Conservation (phyloP, 129 eudicot genomes). For the Erigeron canadensis region DNA sequence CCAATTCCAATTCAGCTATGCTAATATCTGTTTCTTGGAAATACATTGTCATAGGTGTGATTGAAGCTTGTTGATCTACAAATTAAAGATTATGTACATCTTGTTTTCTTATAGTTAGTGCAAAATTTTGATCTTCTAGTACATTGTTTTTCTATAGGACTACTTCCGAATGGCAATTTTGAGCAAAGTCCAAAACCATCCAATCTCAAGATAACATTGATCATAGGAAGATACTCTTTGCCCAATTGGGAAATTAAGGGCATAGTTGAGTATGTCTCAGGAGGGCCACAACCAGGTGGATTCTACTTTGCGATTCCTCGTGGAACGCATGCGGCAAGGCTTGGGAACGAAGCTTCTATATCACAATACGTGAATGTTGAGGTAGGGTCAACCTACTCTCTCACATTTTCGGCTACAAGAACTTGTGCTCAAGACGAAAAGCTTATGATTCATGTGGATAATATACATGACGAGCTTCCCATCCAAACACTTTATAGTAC, state of each 20-base stretch:
- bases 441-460: constrained; percentile 42
- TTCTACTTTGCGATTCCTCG: constrained; percentile 60
- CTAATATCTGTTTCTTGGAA: no score
- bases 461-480: constrained; percentile 43
- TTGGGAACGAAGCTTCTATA: constrained; percentile 75
- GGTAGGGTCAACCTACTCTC: constrained; percentile 41
- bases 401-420: constrained; percentile 69
- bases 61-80: no score
- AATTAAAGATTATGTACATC: no score
- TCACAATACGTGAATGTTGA: constrained; percentile 45
- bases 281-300: constrained; percentile 68
- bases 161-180: constrained; percentile 61
- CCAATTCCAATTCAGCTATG: no score
- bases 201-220: constrained; percentile 51
- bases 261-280: constrained; percentile 56
- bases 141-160: constrained; percentile 25
- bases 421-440: constrained; percentile 81
- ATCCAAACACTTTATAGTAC: constrained; percentile 62
- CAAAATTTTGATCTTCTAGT: no score
- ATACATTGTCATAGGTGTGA: no score
- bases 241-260: constrained; percentile 61
- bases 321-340: constrained; percentile 59
- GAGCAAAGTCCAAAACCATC: constrained; percentile 55
- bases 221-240: constrained; percentile 52
- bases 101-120: not conserved